Conservation (phyloP, 169 alveolate genomes). For the Ichthyophthirius multifiliis region DNA sequence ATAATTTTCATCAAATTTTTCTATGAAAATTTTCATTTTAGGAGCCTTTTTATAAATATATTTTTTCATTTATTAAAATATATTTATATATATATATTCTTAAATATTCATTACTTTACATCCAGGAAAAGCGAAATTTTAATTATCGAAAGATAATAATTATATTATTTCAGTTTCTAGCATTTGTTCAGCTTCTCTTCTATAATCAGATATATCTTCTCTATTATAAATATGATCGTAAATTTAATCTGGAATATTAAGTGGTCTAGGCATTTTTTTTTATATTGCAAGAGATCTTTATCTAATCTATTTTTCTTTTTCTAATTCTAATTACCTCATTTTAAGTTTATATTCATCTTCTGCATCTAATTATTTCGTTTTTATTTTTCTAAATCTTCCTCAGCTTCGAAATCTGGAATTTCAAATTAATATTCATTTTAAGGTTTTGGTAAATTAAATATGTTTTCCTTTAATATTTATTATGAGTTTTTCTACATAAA, state of each 20-base stretch:
- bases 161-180: constrained; percentile 25
- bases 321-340: not conserved
- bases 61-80: not conserved
- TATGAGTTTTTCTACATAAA: not conserved
- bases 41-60: not conserved
- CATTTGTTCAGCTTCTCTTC: constrained; percentile 18
- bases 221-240: constrained; percentile 17
- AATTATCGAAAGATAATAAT: constrained; percentile 21
- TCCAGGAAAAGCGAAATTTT: constrained; percentile 38
- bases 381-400: constrained; percentile 29
- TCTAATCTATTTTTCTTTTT: constrained; percentile 26
- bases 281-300: constrained; percentile 32
- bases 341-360: constrained; percentile 14
- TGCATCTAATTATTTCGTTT: constrained; percentile 37
- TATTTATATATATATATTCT: not conserved
- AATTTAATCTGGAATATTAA: not conserved
- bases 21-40: not conserved
- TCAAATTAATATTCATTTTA: constrained; percentile 51
- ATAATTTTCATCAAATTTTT: not conserved
- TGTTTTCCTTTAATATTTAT: not conserved
- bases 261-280: constrained; percentile 51
- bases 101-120: not conserved
- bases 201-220: not conserved
- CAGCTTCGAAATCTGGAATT: constrained; percentile 36
- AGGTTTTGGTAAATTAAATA: constrained; percentile 54